Conservation (phyloP, 2,329 filamentous ascomycete species). For the Orbilia oligospora region DNA sequence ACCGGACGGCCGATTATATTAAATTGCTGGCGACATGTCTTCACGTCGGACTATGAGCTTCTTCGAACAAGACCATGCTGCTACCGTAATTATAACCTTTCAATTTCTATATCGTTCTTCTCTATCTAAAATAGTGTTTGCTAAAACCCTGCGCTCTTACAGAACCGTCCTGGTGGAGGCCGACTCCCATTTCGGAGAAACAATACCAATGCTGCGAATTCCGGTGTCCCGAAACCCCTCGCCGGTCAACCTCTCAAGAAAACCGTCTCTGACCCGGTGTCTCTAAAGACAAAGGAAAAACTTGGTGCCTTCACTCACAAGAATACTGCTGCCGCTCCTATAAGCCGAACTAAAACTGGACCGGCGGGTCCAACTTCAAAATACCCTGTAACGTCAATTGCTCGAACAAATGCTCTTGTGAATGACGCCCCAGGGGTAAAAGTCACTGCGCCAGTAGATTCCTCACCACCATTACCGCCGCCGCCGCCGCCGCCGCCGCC, state of each 20-base stretch:
- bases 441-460: conserved; percentile 33
- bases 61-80: conserved; percentile 55
- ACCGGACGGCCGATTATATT: background rate
- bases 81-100: conserved; percentile 28
- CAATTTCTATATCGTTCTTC: no score
- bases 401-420: conserved; percentile 9
- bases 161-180: conserved; percentile 46
- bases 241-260: conserved; percentile 60
- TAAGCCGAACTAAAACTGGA: conserved; percentile 6
- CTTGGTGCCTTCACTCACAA: conserved; percentile 43
- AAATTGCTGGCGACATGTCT: conserved; percentile 32
- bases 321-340: background rate
- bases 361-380: conserved; percentile 8
- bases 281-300: conserved; percentile 43
- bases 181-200: conserved; percentile 33
- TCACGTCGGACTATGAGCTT: conserved; percentile 46
- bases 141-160: conserved; percentile 2
- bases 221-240: conserved; percentile 51
- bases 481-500: conserved; percentile 27
- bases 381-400: background rate
- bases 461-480: conserved; percentile 17
- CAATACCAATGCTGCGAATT: conserved; percentile 50
- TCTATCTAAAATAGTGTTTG: background rate
- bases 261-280: conserved; percentile 44
- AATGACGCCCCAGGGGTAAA: conserved; percentile 13